Percentiles rank a stretch among this genome's conserved stretches.
These are phyloP conservation scores for Capsicum rhomboideum DNA, from an alignment of 257 asterid genomes.

Conservation along the genomic window DNA sequence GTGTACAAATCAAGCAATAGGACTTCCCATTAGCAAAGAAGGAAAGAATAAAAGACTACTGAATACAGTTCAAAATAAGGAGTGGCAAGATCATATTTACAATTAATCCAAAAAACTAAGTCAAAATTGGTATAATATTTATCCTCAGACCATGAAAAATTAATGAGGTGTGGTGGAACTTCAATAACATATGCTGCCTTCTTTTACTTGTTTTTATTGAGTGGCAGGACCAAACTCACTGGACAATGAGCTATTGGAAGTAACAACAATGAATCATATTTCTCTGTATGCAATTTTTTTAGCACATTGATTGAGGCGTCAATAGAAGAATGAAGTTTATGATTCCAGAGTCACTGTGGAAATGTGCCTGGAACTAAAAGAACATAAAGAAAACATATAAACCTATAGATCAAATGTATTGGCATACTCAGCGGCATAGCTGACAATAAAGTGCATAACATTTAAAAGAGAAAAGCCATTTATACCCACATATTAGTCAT, in stretches of 20 bases:
- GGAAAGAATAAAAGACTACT: not conserved
- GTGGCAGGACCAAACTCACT: not conserved
- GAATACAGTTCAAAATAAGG: not conserved
- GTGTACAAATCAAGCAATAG: constrained; percentile 14
- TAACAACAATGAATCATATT: not conserved
- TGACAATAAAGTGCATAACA: not conserved
- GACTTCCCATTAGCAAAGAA: not conserved
- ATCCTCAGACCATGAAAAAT: not conserved
- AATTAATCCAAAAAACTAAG: not conserved
- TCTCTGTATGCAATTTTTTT: not conserved
- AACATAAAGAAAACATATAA: not conserved
- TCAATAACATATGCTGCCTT: not conserved
- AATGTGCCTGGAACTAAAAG: not conserved
- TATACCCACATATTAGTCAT: not conserved
- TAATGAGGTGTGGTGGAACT: not conserved
- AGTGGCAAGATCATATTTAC: not conserved
- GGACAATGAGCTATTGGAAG: not conserved
- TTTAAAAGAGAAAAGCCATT: too few species aligned
- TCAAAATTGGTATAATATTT: not conserved
- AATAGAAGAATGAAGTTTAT: not conserved
- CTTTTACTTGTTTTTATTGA: not conserved
- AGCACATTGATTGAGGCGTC: not conserved
- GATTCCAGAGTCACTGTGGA: not conserved
- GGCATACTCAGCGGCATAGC: not conserved
- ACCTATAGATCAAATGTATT: not conserved